Base-by-base conservation (phyloP, 805 yeast species). In the Kodamaea nitidulidarum region DNA sequence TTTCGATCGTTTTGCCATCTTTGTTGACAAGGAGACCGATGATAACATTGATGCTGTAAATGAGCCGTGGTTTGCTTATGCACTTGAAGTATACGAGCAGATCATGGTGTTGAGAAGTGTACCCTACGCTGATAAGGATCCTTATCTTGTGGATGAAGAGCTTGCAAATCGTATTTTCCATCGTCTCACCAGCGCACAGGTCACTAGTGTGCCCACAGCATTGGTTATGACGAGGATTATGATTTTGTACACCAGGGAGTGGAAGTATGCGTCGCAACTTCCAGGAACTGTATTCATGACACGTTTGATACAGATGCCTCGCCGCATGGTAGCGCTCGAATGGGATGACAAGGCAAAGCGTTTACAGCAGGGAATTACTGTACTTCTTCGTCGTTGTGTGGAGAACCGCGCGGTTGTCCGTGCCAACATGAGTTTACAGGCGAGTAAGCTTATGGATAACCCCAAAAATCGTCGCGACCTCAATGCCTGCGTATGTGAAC, bases 341-440 rank as follows among this genome's bases (percentile, higher is more conserved):
- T 28, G 33, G 38, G 38, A 35, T 18, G 32, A 20, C 4, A 32
- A 4, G 15, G 37, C 36, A 7, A 31, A 32, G 3, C 21, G 31
- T 9, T 27, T 38, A 11, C 36, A 32, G 24, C 33, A 32, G 21
- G 36, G 76, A 1, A 64, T 80, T 15, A 66, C 78, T 1, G 63
- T 77, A 9, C 61, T 88, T 24, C 56, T 81, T 1, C 73, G 96
- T 54, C 68, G 84, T 32, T 80, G 88, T 41, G 78, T 81, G 55
- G 97, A 88, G 56, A 35, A 38, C 17, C 36, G 15, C 3, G 20
- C 32, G 10, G 22, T 38, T 17, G 28, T 38, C 2, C 21, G 31
- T 5, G 36, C 36, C 4, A 38, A 32, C 20, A 38, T 38, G 36
- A 28, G 21, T 11, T 34, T 36, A 29, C 11, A 38, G 38, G n/a